These are phyloP conservation scores for Pseudogymnoascus destructans DNA, from an alignment of 2,329 filamentous ascomycete genomes.

Conservation along the genomic window DNA sequence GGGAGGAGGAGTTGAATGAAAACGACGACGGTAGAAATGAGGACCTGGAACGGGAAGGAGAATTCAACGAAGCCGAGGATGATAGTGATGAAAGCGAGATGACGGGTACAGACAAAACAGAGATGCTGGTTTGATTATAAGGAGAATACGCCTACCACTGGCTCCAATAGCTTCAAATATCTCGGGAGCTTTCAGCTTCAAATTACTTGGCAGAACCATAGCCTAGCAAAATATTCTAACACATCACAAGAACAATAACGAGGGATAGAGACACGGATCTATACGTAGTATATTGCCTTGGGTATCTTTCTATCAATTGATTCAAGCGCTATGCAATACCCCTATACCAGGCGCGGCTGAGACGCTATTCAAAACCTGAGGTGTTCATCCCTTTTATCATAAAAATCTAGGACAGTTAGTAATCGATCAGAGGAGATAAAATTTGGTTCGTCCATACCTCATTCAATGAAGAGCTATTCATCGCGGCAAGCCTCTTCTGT, in stretches of 20 bases:
- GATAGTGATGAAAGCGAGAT: background rate
- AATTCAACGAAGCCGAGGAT: background rate
- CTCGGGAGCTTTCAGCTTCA: background rate
- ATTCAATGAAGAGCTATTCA: conserved; percentile 71
- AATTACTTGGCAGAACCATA: background rate
- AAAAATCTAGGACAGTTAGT: conserved; percentile 41
- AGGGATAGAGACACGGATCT: background rate
- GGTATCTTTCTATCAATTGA: conserved; percentile 5
- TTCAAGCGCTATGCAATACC: background rate
- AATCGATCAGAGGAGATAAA: conserved; percentile 9
- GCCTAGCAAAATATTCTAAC: background rate
- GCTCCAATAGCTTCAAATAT: background rate
- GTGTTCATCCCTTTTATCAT: conserved; percentile 45
- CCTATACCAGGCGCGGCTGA: background rate
- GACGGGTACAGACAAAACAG: background rate
- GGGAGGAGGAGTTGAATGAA: background rate
- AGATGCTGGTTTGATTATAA: background rate
- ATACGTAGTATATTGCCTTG: conserved; percentile 1
- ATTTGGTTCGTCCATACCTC: conserved; percentile 44
- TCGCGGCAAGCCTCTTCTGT: conserved; percentile 71
- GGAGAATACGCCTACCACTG: background rate
- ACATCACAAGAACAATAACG: background rate
- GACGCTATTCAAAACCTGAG: background rate
- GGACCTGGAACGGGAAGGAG: background rate
- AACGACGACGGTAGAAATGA: background rate